Evolutionary conservation across 306 rosid species (phyloP), one percentile per base, ranked within the genome.

Genomic region (Dalbergia cultrata): DNA sequence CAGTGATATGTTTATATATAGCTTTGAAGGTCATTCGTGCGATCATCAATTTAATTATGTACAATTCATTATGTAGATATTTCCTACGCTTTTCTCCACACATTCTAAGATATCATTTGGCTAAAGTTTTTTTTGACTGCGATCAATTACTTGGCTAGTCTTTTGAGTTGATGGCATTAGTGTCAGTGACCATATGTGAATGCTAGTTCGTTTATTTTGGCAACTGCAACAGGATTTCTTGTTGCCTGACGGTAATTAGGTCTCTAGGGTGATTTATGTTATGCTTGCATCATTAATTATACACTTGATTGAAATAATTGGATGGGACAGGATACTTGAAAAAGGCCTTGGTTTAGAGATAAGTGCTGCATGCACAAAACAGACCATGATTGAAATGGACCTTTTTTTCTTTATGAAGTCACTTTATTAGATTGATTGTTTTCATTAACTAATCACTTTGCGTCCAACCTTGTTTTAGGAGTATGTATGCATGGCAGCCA

Each of bases 41-140:
- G 8, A 68, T 69, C 65, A 69, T 78, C 67, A 53, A 74, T 78
- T 43, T 53, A 12, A 61, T 78, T 4, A 85, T 78, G 72, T 78
- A 82, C 79, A 44, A 64, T 59, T 74, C 59, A 35, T 67, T 61
- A 45, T 74, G 60, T 76, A 34, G 34, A 53, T 43, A n/a, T 43
- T 72, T 72, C 74, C 43, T 58, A 9, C 59, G 73, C 77, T 72
- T 54, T 3, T 54, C 56, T 73, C 43, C 33, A 52, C 68, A 31
- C 2, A 26, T 1, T 26, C 31, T 26, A 26, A 26, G 31, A 2
- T 26, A 26, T 26, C 31, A 26, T 26, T 26, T 26, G 31, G 31
- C 31, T 26, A 26, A 26, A 26, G 31, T 26, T 26, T 1, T 26
- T 1, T 26, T 26, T 26, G 31, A 26, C 31, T 26, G 31, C 31